Base-by-base conservation (phyloP, 768 basidiomycete genomes). In the Naganishia kalamii region DNA sequence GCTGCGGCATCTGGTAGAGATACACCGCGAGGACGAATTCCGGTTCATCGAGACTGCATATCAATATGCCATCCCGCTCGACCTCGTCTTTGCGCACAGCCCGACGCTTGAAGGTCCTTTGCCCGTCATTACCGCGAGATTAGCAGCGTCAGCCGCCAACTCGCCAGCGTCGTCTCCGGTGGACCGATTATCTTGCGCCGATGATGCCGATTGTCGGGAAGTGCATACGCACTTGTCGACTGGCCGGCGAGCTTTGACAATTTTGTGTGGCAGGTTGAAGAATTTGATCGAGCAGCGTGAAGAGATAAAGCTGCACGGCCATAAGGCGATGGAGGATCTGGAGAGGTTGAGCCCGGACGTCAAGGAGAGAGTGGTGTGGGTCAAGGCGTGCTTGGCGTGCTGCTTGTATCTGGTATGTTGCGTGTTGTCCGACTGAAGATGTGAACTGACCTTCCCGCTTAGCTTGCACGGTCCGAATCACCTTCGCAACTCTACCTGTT, bases 361-460 rank as follows among this genome's bases (percentile, higher is more conserved):
- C 4, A 57, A 37, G 37, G 54, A 57, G 23, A 37, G n/a, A 23
- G 37, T 57, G 13, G 40, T 40, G 12, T 57, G 54, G 54, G 54
- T 57, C 21, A 57, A 57, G 37, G 54, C 54, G 54, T 57, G 54
- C n/a, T 57, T 57, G 54, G 37, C 54, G n/a, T 57, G 54, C 37
- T 57, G 54, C 19, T 35, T 57, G 23, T 57, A 57, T 40, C 23
- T 57, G 54, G 54, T 57, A 27, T 35, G 54, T 41, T 21, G 8
- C 15, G 12, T 35, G 12, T 23, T 25, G 11, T 10, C 19, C 12
- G 5, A 10, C 11, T 35, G 10, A 1, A 5, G 23, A 21, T n/a
- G 29, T 29, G 21, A 29, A 52, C 8, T 10, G 21, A 7, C 21
- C 33, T 12, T 7, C 4, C 21, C 51, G 17, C 19, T 57, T 40